These are phyloP conservation scores for Leccinum ponderosum DNA, from an alignment of 1,284 basidiomycete genomes.

Conservation along the genomic window DNA sequence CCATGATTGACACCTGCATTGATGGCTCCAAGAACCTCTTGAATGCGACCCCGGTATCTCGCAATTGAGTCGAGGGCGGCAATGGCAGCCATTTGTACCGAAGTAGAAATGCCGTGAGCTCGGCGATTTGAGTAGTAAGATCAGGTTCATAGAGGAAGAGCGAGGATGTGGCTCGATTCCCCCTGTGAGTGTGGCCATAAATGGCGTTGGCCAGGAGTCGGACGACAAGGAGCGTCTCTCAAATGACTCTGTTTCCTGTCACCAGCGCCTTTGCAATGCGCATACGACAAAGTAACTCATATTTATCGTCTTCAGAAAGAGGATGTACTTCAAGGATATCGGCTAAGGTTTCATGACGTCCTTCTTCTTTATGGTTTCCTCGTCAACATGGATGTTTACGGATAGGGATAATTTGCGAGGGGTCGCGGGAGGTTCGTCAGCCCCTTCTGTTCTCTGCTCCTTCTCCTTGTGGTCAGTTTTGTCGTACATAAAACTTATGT, in stretches of 20 bases:
- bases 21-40: too few species aligned
- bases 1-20: too few species aligned
- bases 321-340: constrained; percentile 72
- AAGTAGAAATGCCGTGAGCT: too few species aligned
- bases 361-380: constrained; percentile 54
- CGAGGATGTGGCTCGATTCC: constrained; percentile 71
- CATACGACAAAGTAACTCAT: constrained; percentile 56
- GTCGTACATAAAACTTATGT: too few species aligned
- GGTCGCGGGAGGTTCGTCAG: constrained; percentile 37
- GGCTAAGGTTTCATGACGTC: constrained; percentile 72
- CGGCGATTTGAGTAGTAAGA: too few species aligned
- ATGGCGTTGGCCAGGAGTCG: constrained; percentile 89
- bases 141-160: constrained; percentile 98
- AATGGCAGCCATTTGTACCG: too few species aligned
- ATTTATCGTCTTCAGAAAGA: constrained; percentile 84
- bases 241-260: too few species aligned
- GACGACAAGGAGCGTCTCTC: constrained; percentile 57
- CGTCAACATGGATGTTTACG: constrained; percentile 65
- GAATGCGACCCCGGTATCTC: too few species aligned
- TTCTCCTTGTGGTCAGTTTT: too few species aligned
- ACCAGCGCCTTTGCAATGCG: too few species aligned
- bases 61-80: too few species aligned
- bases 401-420: constrained; percentile 45
- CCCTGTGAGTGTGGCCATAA: constrained; percentile 76
- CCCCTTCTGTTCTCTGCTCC: too few species aligned